These are phyloP conservation scores for Phytophthora litchii DNA, from an alignment of 352 stramenopile genomes.

Conservation along the genomic window DNA sequence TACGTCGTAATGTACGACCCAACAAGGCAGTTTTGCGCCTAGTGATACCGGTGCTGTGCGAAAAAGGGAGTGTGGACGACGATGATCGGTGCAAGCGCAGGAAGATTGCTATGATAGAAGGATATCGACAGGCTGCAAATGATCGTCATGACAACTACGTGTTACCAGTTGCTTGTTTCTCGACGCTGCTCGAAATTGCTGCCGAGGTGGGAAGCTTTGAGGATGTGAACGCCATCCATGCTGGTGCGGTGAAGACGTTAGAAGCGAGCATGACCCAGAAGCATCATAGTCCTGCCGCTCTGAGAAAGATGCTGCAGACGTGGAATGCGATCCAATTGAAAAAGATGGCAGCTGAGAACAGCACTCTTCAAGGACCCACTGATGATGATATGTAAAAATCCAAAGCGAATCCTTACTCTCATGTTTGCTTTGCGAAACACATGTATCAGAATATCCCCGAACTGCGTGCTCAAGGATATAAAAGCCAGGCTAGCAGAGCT, in stretches of 20 bases:
- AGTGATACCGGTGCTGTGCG: constrained; percentile 34
- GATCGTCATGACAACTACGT: constrained; percentile 43
- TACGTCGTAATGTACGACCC: constrained; percentile 32
- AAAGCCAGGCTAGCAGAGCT: neutral
- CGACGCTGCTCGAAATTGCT: constrained; percentile 41
- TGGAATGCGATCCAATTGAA: constrained; percentile 23
- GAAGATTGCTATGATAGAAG: constrained; percentile 23
- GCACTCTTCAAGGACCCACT: constrained; percentile 1
- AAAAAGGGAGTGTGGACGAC: constrained; percentile 5
- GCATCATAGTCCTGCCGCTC: constrained; percentile 13
- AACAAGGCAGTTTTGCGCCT: constrained; percentile 45
- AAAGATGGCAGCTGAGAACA: constrained; percentile 16
- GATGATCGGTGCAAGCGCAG: constrained; percentile 29
- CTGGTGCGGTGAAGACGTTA: constrained; percentile 39
- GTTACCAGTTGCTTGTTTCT: constrained; percentile 46
- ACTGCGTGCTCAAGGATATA: too few relatives aligned
- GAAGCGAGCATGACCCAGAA: constrained; percentile 26
- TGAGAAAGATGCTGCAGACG: constrained; percentile 23
- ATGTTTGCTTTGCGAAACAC: too few relatives aligned
- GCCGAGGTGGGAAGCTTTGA: constrained; percentile 35
- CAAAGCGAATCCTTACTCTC: neutral
- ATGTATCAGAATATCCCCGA: too few relatives aligned
- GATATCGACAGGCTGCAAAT: constrained; percentile 24
- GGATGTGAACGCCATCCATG: constrained; percentile 47
- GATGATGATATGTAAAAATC: neutral